Evolutionary conservation across 352 stramenopile genomes (phyloP).

Genomic region (Globisporangium emineosum): DNA sequence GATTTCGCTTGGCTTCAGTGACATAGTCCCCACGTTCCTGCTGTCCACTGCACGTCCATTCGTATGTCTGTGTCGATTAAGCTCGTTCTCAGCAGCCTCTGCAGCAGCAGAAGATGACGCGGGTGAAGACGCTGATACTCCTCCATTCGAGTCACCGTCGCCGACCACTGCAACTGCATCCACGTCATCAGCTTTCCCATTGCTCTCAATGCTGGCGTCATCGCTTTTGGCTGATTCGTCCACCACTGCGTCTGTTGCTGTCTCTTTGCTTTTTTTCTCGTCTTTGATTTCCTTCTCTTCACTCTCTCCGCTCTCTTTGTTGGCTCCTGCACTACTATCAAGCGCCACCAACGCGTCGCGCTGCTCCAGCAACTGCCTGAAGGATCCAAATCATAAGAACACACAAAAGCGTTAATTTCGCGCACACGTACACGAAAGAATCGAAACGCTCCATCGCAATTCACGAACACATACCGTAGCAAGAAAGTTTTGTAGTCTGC

Average conservation of each 20-base stretch:
- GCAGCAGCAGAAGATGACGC: not conserved
- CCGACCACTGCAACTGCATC: not conserved
- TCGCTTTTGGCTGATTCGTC: not conserved
- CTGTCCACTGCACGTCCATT: constrained; percentile 5
- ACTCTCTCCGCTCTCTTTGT: constrained; percentile 14
- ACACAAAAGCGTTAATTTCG: not conserved
- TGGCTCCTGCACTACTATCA: constrained; percentile 25
- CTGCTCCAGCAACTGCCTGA: constrained; percentile 64
- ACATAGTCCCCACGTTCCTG: not conserved
- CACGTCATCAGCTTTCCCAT: not conserved
- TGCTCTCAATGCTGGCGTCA: not conserved
- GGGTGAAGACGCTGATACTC: not conserved
- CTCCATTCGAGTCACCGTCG: not conserved
- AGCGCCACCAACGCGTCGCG: constrained; percentile 33
- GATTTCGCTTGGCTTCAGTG: not conserved
- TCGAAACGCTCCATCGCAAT: not conserved
- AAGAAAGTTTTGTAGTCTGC: constrained; percentile 71
- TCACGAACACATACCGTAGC: constrained; percentile 43
- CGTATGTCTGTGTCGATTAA: constrained; percentile 4
- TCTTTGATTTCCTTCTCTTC: constrained; percentile 3
- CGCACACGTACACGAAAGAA: constrained; percentile 1
- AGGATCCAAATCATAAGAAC: not conserved
- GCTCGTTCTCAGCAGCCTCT: not conserved
- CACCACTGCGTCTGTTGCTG: not conserved
- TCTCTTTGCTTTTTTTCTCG: constrained; percentile 1